Conservation (phyloP, 257 asterid genomes). For the Fraxinus cuspidata region DNA sequence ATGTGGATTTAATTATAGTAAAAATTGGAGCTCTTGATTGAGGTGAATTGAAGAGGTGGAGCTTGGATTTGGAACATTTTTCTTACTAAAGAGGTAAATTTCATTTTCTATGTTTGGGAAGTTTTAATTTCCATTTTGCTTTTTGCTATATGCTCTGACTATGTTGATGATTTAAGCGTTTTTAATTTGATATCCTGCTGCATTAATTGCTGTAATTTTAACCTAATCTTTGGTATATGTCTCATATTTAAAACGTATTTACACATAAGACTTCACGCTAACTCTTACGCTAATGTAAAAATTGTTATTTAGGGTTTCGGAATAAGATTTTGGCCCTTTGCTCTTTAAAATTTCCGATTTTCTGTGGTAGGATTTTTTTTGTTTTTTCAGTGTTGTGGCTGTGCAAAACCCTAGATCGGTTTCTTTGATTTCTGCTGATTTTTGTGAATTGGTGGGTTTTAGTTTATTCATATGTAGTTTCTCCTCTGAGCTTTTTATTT, state of each 20-base stretch:
- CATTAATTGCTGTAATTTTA: constrained; percentile 24
- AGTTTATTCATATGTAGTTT: background rate
- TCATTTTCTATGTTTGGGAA: background rate
- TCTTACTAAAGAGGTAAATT: background rate
- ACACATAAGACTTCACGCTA: background rate
- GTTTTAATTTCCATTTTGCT: background rate
- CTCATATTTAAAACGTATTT: constrained; percentile 18
- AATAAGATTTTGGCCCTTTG: background rate
- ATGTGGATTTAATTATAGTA: background rate
- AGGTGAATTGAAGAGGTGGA: background rate
- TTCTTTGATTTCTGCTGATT: background rate
- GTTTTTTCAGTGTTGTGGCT: background rate
- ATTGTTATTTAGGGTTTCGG: background rate
- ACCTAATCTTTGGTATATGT: constrained; percentile 23
- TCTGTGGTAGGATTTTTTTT: background rate
- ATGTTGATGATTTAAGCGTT: background rate
- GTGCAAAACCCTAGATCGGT: background rate
- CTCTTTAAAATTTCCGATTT: background rate
- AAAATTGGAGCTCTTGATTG: background rate
- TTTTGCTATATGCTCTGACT: background rate
- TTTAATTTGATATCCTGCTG: constrained; percentile 22
- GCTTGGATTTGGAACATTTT: background rate
- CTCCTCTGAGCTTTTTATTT: background rate
- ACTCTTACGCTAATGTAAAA: constrained; percentile 11
- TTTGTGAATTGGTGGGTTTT: background rate